These are phyloP conservation scores for Taxillus chinensis DNA, from an alignment of 164 flowering plant species.

Conservation along the genomic window DNA sequence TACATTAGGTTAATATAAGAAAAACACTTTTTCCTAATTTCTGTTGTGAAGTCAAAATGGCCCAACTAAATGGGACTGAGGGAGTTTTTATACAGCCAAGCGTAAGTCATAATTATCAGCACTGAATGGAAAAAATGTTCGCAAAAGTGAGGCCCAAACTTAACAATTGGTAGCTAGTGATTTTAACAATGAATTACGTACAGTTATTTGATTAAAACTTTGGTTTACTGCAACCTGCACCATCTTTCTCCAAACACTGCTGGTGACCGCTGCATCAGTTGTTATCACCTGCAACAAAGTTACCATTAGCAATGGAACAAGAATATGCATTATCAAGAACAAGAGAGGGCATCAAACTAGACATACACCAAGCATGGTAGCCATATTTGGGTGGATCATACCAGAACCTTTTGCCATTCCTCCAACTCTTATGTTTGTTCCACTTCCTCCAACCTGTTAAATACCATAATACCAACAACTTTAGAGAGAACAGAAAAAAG, in stretches of 20 bases:
- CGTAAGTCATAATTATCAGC: too few species aligned
- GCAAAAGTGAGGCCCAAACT: too few species aligned
- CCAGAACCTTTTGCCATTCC: constrained; percentile 99
- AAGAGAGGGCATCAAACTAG: constrained; percentile 1
- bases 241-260: constrained; percentile 90
- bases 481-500: background rate
- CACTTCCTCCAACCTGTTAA: constrained; percentile 75
- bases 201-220: constrained; percentile 97
- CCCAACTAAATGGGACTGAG: too few species aligned
- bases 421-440: constrained; percentile 60
- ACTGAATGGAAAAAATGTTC: too few species aligned
- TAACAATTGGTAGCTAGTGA: too few species aligned
- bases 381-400: constrained; percentile 99
- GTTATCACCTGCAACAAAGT: constrained; percentile 63
- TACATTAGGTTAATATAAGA: too few species aligned
- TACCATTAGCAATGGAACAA: constrained; percentile 4
- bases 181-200: constrained; percentile 18
- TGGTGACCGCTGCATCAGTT: constrained; percentile 74
- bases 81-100: too few species aligned
- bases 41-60: too few species aligned
- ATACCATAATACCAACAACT: constrained; percentile 1
- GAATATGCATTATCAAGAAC: background rate
- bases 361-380: constrained; percentile 96
- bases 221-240: constrained; percentile 75
- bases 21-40: too few species aligned